Percentiles rank a stretch among this genome's conserved stretches.
Conservation (phyloP, 768 basidiomycete genomes). For the Obba rivulosa region DNA sequence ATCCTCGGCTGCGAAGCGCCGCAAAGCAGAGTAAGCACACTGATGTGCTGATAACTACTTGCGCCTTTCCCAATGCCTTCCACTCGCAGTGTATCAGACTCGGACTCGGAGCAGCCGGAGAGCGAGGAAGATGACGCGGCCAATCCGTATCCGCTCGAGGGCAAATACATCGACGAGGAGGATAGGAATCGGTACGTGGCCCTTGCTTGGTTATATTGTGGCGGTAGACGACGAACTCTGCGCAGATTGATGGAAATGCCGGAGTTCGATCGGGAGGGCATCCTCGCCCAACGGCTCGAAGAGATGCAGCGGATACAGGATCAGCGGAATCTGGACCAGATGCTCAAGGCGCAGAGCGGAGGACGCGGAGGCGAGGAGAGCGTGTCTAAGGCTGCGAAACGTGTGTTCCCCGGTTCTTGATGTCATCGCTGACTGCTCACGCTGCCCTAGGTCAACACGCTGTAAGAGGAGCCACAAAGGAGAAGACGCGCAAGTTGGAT, state of each 20-base stretch:
- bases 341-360: slow-evolving; percentile 63
- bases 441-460: slow-evolving; percentile 60
- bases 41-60: not conserved
- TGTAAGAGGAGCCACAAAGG: slow-evolving; percentile 68
- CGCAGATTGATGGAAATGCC: slow-evolving; percentile 70
- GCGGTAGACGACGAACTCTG: not conserved
- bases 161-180: slow-evolving; percentile 80
- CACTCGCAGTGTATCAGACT: slow-evolving; percentile 28
- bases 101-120: slow-evolving; percentile 49
- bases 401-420: slow-evolving; percentile 35
- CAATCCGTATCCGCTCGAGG: slow-evolving; percentile 86
- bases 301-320: slow-evolving; percentile 74
- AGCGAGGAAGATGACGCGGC: slow-evolving; percentile 52
- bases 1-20: slow-evolving; percentile 51
- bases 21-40: slow-evolving; percentile 62
- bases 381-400: slow-evolving; percentile 71
- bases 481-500: slow-evolving; percentile 72
- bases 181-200: slow-evolving; percentile 74
- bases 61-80: not conserved
- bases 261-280: slow-evolving; percentile 87
- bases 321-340: slow-evolving; percentile 62
- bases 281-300: slow-evolving; percentile 75
- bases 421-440: not conserved
- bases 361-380: slow-evolving; percentile 46
- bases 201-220: slow-evolving; percentile 1